phyloP scores from a whole-genome alignment of 1,139 yeast genomes.

The Nakaseomyces bracarensis region DNA sequence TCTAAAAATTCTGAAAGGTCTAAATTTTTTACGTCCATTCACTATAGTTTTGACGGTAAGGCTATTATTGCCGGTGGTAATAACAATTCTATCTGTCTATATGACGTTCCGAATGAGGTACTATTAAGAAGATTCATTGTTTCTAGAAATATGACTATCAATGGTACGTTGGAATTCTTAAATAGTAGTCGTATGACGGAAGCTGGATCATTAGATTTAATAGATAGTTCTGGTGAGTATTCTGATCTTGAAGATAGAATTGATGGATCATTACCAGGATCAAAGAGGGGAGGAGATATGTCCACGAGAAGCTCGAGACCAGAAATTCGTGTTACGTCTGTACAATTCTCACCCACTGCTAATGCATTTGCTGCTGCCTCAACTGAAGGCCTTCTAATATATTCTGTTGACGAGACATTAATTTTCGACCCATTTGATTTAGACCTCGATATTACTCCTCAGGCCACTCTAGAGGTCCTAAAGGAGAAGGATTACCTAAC shows the following conservation, averaged over 20 bases:
- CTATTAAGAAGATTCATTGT: slow-evolving; percentile 72
- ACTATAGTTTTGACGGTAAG: slow-evolving; percentile 84
- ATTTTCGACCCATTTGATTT: slow-evolving; percentile 92
- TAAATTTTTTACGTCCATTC: slow-evolving; percentile 70
- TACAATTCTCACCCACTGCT: slow-evolving; percentile 85
- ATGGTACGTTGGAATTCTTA: slow-evolving; percentile 75
- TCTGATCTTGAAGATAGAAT: slow-evolving; percentile 79
- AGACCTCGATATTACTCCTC: slow-evolving; percentile 88
- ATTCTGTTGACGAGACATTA: slow-evolving; percentile 66
- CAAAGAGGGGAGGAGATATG: slow-evolving; percentile 75
- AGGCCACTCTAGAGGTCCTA: slow-evolving; percentile 55
- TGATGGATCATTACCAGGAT: slow-evolving; percentile 78
- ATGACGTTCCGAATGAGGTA: slow-evolving; percentile 84
- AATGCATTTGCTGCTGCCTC: slow-evolving; percentile 91
- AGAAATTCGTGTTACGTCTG: slow-evolving; percentile 66
- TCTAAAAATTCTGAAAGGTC: slow-evolving; percentile 77
- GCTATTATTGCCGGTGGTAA: slow-evolving; percentile 89
- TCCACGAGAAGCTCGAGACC: slow-evolving; percentile 71
- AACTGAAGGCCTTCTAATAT: slow-evolving; percentile 84
- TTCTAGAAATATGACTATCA: slow-evolving; percentile 80
- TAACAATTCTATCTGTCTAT: slow-evolving; percentile 82
- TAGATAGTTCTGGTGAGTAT: slow-evolving; percentile 79
- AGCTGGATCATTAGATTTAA: slow-evolving; percentile 75
- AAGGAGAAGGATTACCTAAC: slow-evolving; percentile 63
- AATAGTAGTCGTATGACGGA: slow-evolving; percentile 81